Conservation (phyloP, 495 filamentous ascomycete genomes). For the Pyronema omphalodes region DNA sequence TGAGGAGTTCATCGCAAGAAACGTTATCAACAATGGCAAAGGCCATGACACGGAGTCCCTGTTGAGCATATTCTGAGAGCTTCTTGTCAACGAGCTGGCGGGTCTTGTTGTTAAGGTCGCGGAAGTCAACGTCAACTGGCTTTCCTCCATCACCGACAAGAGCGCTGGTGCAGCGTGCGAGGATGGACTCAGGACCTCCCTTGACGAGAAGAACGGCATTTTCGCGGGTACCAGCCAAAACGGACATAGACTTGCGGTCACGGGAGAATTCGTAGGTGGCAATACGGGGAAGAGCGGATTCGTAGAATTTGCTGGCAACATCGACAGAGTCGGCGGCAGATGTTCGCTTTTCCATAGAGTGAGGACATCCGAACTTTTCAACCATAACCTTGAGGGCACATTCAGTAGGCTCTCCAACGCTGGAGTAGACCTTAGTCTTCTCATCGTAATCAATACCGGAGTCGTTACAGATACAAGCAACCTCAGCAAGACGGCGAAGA, state of each 20-base stretch:
- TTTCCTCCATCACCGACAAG: slow-evolving; percentile 59
- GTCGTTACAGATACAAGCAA: slow-evolving; percentile 82
- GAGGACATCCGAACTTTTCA: slow-evolving; percentile 81
- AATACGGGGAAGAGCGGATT: slow-evolving; percentile 50
- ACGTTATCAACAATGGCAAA: slow-evolving; percentile 64
- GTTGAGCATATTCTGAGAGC: slow-evolving; percentile 75
- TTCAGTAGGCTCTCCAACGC: slow-evolving; percentile 90
- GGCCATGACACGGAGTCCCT: slow-evolving; percentile 86
- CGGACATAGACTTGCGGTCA: slow-evolving; percentile 98
- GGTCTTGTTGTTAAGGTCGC: slow-evolving; percentile 43
- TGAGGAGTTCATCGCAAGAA: slow-evolving; percentile 46
- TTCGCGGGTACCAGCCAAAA: slow-evolving; percentile 52
- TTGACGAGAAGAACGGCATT: slow-evolving; percentile 79
- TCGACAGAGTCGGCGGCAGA: slow-evolving; percentile 45
- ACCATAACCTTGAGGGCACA: slow-evolving; percentile 77
- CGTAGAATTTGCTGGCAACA: slow-evolving; percentile 68
- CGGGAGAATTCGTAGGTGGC: slow-evolving; percentile 94
- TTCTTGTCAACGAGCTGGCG: slow-evolving; percentile 50
- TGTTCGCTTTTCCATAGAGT: slow-evolving; percentile 32
- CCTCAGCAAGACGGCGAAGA: slow-evolving; percentile 62
- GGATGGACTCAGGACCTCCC: slow-evolving; percentile 82
- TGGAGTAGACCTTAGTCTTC: slow-evolving; percentile 52
- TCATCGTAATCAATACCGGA: slow-evolving; percentile 65
- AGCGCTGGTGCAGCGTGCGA: slow-evolving; percentile 73
- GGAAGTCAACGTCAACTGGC: slow-evolving; percentile 34